phyloP scores from a whole-genome alignment of 2,329 filamentous ascomycete genomes.

The Botrytis porri region DNA sequence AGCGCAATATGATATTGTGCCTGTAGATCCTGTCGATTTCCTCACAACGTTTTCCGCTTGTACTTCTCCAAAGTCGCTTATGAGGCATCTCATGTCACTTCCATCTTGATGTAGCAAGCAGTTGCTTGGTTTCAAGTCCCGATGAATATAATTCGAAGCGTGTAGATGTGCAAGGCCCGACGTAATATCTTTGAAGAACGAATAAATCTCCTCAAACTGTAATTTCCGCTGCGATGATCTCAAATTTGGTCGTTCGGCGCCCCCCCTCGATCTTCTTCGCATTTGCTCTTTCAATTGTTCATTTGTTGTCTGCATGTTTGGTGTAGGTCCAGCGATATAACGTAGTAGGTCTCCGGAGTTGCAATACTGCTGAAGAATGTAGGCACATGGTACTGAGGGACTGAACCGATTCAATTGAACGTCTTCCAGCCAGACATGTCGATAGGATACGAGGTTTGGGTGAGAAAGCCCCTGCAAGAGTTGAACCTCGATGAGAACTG shows the following conservation, averaged over 20 bases:
- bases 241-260: conserved; percentile 55
- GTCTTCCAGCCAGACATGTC: conserved; percentile 96
- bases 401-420: conserved; percentile 80
- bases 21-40: conserved; percentile 89
- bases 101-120: conserved; percentile 80
- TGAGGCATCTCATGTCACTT: conserved; percentile 71
- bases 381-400: conserved; percentile 88
- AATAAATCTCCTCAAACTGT: conserved; percentile 90
- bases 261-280: conserved; percentile 69
- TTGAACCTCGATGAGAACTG: conserved; percentile 85
- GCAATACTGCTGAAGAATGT: conserved; percentile 97
- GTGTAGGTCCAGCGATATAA: conserved; percentile 71
- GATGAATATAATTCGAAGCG: conserved; percentile 87
- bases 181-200: conserved; percentile 92
- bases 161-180: conserved; percentile 89
- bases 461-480: conserved; percentile 88
- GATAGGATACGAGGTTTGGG: conserved; percentile 92
- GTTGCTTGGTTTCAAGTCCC: conserved; percentile 94
- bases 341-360: conserved; percentile 88
- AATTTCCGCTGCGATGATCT: conserved; percentile 40
- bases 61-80: conserved; percentile 97
- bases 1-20: conserved; percentile 96
- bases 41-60: conserved; percentile 77
- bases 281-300: conserved; percentile 87
- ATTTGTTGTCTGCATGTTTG: conserved; percentile 62